Base-by-base conservation (phyloP, 176 grass and related monocot species). In the Stipa capillata region DNA sequence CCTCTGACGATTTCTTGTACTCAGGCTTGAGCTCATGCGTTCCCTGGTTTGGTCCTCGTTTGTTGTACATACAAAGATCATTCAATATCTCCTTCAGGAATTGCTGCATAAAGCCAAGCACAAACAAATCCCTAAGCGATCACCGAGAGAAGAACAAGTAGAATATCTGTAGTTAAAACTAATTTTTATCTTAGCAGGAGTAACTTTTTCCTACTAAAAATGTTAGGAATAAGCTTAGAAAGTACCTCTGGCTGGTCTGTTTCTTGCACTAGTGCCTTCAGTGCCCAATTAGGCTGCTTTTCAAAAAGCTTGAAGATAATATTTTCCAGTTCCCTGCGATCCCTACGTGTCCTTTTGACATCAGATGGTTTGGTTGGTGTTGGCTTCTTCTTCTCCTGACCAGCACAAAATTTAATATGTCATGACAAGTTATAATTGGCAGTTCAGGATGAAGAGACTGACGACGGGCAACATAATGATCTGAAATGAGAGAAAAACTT, bases 241-340 rank as follows among this genome's bases (percentile, higher is more conserved):
- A 72, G 81, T 75, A 97, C 94, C 94, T 97, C 94, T 25, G 91
- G 94, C 76, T 97, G 94, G 71, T 97, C 94, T 4, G 94, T 97
- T 83, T 94, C 94, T 83, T 86, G 89, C 50, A 94, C 89, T n/a
- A 97, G 79, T 16, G 93, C 89, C 73, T 97, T 97, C 34, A 97
- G 48, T 23, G 94, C 89, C 94, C 94, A 97, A 71, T 97, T 94
- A 25, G 94, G 87, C 79, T 97, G 94, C 64, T 50, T 90, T 78
- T 97, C 94, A 62, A 97, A 94, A 65, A 97, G 91, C 79, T 94
- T 97, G 84, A 97, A 97, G 56, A 94, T 94, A 52, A 97, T 97
- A 74, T 94, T 93, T 72, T 92, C 94, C 82, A 97, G 78, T 54
- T 97, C 94, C 7, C 84, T 77, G 7, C 91, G 87, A 72, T 97